Evolutionary conservation across 2,329 filamentous ascomycete genomes (phyloP), one percentile per base, ranked within the genome.

Genomic region (Colletotrichum sp.): DNA sequence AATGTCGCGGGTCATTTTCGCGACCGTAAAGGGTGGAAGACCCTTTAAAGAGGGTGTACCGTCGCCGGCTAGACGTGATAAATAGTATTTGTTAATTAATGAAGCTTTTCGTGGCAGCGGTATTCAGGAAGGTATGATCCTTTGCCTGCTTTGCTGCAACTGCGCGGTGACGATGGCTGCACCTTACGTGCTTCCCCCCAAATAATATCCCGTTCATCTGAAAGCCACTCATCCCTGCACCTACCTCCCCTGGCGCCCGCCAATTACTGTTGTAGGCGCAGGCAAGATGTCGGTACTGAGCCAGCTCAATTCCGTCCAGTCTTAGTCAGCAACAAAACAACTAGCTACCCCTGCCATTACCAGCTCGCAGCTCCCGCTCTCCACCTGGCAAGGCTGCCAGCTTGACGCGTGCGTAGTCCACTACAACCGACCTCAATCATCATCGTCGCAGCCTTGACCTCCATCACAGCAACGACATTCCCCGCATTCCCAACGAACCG

Each of bases 1-100:
- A 77, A 93, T 89, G 80, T 91, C 87, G 81, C 88, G 88, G 78
- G 88, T 85, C 85, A 91, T 91, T 75, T 70, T 83, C 34, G n/a
- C 16, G 16, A 9, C 43, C 21, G 43, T 43, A 52, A 36, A 61
- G 59, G 48, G 61, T 43, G 18, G 6, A 18, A 26, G 32, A 67
- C 63, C 72, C 71, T 55, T 26, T 21, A 30, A 71, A 21, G 57
- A 63, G 32, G 26, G 55, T 63, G 61, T 59, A 43, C 21, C 30
- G 55, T 60, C 67, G n/a, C 61, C 7, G 15, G 24, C 61, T 64
- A 28, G 28, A 67, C 13, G 28, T 28, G 5, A 36, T 64, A 39
- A 63, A 26, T 26, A n/a, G 43, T 55, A 36, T 26, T 32, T 30
- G 30, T 48, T 30, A 18, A 32, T 68, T 59, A 67, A 18, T 65